phyloP scores from a whole-genome alignment of 441 rosid genomes.

The Melastoma candidum region DNA sequence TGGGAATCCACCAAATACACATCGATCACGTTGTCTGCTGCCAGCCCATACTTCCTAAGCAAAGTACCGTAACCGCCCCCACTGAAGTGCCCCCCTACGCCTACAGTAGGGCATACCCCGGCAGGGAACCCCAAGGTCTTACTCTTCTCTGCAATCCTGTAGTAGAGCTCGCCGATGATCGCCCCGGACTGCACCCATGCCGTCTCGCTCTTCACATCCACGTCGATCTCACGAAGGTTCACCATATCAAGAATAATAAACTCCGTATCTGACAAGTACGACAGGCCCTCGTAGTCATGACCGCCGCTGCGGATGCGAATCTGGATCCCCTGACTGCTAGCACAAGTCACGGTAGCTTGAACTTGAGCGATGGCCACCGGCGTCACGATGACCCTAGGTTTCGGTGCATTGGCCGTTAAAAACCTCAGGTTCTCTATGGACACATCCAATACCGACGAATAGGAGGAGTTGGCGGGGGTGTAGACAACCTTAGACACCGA shows the following conservation, averaged over 20 bases:
- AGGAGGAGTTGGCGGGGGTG: conserved; percentile 21
- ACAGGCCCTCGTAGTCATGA: conserved; percentile 27
- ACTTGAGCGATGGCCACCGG: conserved; percentile 27
- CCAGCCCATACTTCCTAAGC: conserved; percentile 12
- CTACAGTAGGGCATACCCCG: not conserved
- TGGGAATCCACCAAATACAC: conserved; percentile 7
- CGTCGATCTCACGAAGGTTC: conserved; percentile 16
- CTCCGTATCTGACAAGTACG: not conserved
- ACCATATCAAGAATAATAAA: conserved; percentile 32
- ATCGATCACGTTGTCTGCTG: conserved; percentile 2
- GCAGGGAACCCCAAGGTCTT: conserved; percentile 10
- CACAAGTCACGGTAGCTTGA: conserved; percentile 29
- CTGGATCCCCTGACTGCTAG: conserved; percentile 24
- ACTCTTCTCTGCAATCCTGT: conserved; percentile 12
- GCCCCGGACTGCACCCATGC: conserved; percentile 10
- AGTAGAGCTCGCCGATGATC: conserved; percentile 6
- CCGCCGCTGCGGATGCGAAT: conserved; percentile 24
- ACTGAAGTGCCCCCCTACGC: conserved; percentile 12
- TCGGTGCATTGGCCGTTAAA: conserved; percentile 21
- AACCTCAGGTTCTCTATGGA: conserved; percentile 26
- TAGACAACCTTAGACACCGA: too few relatives aligned
- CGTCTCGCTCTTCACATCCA: conserved; percentile 4
- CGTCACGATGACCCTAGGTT: conserved; percentile 25
- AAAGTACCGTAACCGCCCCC: conserved; percentile 9
- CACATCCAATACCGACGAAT: too few relatives aligned